Conservation (phyloP, 2,329 filamentous ascomycete species). For the Fusarium newnesense region DNA sequence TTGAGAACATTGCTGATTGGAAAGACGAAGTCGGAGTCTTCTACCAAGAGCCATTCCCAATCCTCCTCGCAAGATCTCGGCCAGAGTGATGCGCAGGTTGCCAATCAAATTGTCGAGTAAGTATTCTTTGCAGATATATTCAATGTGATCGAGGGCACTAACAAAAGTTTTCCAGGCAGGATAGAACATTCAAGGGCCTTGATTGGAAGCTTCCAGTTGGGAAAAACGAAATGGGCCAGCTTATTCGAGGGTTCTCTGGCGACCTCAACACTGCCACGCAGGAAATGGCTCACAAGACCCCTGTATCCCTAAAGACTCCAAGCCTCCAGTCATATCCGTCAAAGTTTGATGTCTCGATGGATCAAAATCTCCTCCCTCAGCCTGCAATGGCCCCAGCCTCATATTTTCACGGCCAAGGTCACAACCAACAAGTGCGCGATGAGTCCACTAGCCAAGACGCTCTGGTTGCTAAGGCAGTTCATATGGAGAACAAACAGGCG, state of each 20-base stretch:
- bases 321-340: conserved; percentile 15
- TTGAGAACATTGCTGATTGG: background rate
- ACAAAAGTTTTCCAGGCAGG: background rate
- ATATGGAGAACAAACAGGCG: background rate
- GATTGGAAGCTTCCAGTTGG: conserved; percentile 12
- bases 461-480: background rate
- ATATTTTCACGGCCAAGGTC: background rate
- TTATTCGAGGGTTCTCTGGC: conserved; percentile 1
- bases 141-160: background rate
- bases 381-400: background rate
- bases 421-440: background rate
- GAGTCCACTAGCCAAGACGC: background rate
- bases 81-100: background rate
- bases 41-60: conserved; percentile 3
- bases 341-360: conserved; percentile 47
- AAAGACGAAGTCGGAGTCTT: background rate
- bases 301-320: background rate
- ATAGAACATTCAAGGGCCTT: conserved; percentile 3
- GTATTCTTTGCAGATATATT: background rate
- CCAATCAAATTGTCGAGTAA: conserved; percentile 1
- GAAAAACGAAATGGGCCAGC: background rate
- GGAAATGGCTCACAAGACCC: background rate
- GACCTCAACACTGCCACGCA: background rate
- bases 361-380: background rate
- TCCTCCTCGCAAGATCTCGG: background rate